Base-by-base conservation (phyloP, 2,329 filamentous ascomycete species). In the Cladophialophora immunda region DNA sequence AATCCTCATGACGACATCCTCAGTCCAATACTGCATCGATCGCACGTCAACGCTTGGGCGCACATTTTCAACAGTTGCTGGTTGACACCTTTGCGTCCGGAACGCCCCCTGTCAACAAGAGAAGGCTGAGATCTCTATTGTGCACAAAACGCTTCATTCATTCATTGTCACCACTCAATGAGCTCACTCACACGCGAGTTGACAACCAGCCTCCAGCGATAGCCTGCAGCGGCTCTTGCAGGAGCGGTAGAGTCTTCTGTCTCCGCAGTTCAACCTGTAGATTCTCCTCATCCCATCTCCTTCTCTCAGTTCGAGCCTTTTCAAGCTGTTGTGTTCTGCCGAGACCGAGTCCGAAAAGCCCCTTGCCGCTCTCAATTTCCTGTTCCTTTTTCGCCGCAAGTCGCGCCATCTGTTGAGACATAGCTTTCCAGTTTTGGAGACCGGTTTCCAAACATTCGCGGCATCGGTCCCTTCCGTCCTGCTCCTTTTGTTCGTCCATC, bases 381-480 rank as follows among this genome's bases (percentile, higher is more conserved):
- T 79, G 76, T 36, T 76, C 75, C 47, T 78, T 76, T 73, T 87
- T 84, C 47, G 84, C 83, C 59, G 79, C 80, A 29, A 86, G 75
- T 25, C 76, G 76, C n/a, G 82, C 86, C 55, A 96, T 83, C 64
- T 84, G 84, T 11, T 83, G 82, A 22, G 95, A 89, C 91, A 98
- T 98, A 30, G 84, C 85, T 55, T 86, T 86, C 94, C 94, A 97
- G 76, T 97, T 96, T 5, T 86, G 84, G 0, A 97, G 83, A 0
- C 92, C 92, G 2, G 91, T 88, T 65, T 87, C 82, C 5, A 97
- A 84, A 75, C 94, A 97, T 71, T 94, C 86, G 36, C 86, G 86
- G 76, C 94, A 97, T 45, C 87, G 88, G 69, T 86, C 84, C 71
- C 82, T 84, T 4, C 84, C 83, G 5, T 76, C 78, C 59, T 76